phyloP scores from a whole-genome alignment of 176 grass and related monocot genomes.

The Ensete ventricosum region DNA sequence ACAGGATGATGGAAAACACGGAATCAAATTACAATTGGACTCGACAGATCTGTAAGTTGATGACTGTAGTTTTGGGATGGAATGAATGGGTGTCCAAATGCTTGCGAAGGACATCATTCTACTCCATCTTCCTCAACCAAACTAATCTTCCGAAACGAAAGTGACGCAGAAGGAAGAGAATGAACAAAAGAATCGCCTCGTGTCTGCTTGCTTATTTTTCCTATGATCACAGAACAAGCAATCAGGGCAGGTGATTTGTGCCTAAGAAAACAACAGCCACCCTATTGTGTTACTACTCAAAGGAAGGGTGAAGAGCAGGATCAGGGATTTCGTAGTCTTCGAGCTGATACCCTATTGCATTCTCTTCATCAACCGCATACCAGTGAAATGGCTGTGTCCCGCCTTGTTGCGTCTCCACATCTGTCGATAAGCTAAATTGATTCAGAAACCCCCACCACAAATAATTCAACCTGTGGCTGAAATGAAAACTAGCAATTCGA shows the following conservation, averaged over 20 bases:
- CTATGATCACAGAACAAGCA: background rate
- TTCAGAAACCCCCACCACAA: background rate
- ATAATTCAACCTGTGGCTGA: too few species aligned
- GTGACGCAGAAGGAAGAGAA: background rate
- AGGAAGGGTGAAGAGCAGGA: background rate
- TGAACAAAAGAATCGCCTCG: background rate
- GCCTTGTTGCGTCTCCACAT: background rate
- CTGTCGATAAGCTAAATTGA: background rate
- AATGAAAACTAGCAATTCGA: background rate
- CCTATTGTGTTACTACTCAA: background rate
- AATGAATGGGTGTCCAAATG: background rate
- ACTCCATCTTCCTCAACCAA: background rate
- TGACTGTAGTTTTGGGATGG: background rate
- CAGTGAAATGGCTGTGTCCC: background rate
- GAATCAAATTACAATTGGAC: background rate
- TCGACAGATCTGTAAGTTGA: background rate
- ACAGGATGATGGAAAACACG: background rate
- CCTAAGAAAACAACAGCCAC: background rate
- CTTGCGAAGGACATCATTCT: background rate
- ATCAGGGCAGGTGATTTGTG: background rate
- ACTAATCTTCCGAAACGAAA: background rate
- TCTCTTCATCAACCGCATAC: background rate
- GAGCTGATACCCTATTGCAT: background rate
- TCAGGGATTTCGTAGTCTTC: conserved; percentile 4
- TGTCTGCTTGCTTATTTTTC: background rate